These are phyloP conservation scores for Uronychia setigera DNA, from an alignment of 73 alveolate species.

Conservation along the genomic window DNA sequence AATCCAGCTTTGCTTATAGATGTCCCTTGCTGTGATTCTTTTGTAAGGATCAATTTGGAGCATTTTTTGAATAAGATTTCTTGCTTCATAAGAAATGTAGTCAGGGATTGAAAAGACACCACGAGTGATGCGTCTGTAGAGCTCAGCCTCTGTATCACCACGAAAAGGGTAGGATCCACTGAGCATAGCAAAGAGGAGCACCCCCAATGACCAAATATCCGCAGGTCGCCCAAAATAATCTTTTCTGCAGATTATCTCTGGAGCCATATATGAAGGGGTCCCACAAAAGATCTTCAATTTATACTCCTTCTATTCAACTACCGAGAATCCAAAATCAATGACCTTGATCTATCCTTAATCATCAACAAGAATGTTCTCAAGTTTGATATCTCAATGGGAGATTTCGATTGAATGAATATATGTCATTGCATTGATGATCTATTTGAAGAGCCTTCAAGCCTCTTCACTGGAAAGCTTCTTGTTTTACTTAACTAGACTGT, in stretches of 20 bases:
- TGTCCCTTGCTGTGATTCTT: conserved; percentile 26
- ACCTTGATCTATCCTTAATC: conserved; percentile 64
- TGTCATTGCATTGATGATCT: not conserved
- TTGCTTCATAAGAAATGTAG: conserved; percentile 50
- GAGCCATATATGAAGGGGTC: conserved; percentile 98
- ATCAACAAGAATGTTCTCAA: conserved; percentile 43
- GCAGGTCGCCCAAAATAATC: conserved; percentile 90
- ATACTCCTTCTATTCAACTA: conserved; percentile 56
- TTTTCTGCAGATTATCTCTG: conserved; percentile 91
- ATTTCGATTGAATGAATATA: not conserved
- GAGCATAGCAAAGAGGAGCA: conserved; percentile 86
- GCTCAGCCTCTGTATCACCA: conserved; percentile 89
- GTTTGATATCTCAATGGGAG: not conserved
- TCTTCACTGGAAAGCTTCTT: not conserved
- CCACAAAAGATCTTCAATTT: conserved; percentile 93
- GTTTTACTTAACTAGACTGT: not conserved
- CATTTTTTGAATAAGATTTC: conserved; percentile 27
- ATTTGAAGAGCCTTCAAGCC: not conserved
- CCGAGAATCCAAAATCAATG: conserved; percentile 84
- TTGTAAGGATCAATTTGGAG: conserved; percentile 40
- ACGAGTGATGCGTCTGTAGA: conserved; percentile 70
- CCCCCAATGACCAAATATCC: conserved; percentile 98
- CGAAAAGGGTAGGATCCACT: conserved; percentile 91
- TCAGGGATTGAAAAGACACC: conserved; percentile 83
- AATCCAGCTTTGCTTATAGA: conserved; percentile 2